A percentile compares a stretch with the other conserved stretches of the same genome.
These are phyloP conservation scores for Phoma sp. DNA, from an alignment of 2,329 filamentous ascomycete species.

Conservation along the genomic window DNA sequence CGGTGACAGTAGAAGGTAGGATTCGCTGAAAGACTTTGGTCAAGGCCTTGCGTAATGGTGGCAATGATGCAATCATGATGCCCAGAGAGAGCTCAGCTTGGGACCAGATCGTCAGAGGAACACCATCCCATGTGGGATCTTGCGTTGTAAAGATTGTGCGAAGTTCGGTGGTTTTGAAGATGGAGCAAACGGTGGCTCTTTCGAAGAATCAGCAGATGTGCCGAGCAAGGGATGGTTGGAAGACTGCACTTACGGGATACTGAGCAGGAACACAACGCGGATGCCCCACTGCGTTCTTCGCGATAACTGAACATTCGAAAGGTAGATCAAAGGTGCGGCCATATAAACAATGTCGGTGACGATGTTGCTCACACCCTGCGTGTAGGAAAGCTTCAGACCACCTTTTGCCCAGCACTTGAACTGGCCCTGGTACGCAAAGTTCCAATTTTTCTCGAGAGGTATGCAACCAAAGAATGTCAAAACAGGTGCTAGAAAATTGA, in stretches of 20 bases:
- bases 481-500: slow-evolving; percentile 37
- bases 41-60: slow-evolving; percentile 38
- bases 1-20: slow-evolving; percentile 22
- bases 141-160: slow-evolving; percentile 26
- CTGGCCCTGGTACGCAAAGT: slow-evolving; percentile 24
- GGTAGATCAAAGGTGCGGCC: slow-evolving; percentile 38
- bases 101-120: slow-evolving; percentile 39
- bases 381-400: slow-evolving; percentile 30
- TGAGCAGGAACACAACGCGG: slow-evolving; percentile 37
- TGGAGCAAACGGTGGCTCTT: slow-evolving; percentile 38
- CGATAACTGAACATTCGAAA: slow-evolving; percentile 32
- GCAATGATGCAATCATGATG: slow-evolving; percentile 31
- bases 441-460: slow-evolving; percentile 40
- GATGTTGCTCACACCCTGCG: slow-evolving; percentile 38
- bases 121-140: slow-evolving; percentile 37
- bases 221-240: no score
- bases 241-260: slow-evolving; percentile 32
- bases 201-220: background rate
- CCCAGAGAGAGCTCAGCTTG: slow-evolving; percentile 31
- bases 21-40: slow-evolving; percentile 27
- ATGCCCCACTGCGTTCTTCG: slow-evolving; percentile 39
- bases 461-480: slow-evolving; percentile 36
- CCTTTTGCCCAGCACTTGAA: slow-evolving; percentile 33
- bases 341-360: slow-evolving; percentile 41
- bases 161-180: slow-evolving; percentile 39